Percentiles rank a stretch among this genome's conserved stretches.
These are phyloP conservation scores for Rhododendron molle DNA, from an alignment of 148 eudicot genomes.

Conservation along the genomic window DNA sequence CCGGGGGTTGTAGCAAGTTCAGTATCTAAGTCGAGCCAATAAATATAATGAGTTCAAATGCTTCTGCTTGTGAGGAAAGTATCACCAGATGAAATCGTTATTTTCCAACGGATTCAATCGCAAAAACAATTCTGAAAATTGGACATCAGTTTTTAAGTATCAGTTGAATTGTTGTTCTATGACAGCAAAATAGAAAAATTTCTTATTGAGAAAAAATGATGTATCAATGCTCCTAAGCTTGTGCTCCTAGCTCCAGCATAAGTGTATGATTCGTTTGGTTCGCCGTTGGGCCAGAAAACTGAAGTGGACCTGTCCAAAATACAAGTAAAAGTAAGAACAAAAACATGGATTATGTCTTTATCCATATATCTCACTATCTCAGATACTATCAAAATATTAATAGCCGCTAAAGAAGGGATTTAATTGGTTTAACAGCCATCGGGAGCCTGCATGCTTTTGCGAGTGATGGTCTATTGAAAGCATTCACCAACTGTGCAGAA, in stretches of 20 bases:
- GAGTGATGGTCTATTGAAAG: neutral
- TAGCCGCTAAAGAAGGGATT: no score
- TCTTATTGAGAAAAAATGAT: neutral
- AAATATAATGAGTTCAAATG: neutral
- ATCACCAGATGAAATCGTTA: neutral
- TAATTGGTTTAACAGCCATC: neutral
- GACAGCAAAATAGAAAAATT: neutral
- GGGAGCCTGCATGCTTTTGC: neutral
- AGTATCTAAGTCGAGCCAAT: neutral
- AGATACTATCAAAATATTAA: no score
- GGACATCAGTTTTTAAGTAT: no score
- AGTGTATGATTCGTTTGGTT: constrained; percentile 24
- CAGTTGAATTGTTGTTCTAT: no score
- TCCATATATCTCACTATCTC: neutral
- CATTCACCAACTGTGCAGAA: no score
- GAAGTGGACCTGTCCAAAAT: constrained; percentile 33
- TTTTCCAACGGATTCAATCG: neutral
- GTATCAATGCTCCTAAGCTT: constrained; percentile 14
- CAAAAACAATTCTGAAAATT: neutral
- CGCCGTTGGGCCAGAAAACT: constrained; percentile 28
- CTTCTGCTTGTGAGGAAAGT: neutral
- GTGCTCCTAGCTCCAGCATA: constrained; percentile 29
- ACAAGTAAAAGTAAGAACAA: neutral
- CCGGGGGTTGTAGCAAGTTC: neutral
- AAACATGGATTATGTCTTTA: neutral